Base-by-base conservation (phyloP, 2,329 filamentous ascomycete species). In the Alternaria metachromatica region DNA sequence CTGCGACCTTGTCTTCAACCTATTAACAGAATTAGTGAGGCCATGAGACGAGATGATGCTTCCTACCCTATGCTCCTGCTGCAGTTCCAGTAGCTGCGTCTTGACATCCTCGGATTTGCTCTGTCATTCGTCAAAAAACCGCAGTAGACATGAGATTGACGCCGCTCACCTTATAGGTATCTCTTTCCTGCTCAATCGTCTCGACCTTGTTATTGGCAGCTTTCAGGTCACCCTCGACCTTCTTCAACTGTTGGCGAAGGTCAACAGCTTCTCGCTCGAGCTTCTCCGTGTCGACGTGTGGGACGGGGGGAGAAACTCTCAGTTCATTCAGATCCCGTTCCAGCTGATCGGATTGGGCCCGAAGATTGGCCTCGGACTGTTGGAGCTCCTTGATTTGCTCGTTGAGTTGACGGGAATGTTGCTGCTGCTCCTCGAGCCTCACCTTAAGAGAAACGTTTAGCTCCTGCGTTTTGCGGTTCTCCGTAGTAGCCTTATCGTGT, bases 341-440 rank as follows among this genome's bases (percentile, higher is more conserved):
- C 15, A 76, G 48, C n/a, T 65, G 43, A 8, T 51, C 51, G n/a
- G 46, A 60, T 5, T 41, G 49, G 2, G 50, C 23, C 41, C 60
- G 65, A 9, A 75, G 65, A 46, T 64, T 37, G 6, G 20, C 25
- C 46, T 77, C 69, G 4, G 26, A 62, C 23, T 68, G 57, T 2
- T 53, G 59, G 10, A 70, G 55, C 18, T 6, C 13, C 3, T 54
- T 30, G 2, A 69, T 10, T 9, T 69, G 55, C 25, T 67, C 55
- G 6, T 70, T 61, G 4, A 78, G 60, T 13, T 60, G 57, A 15
- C 37, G 50, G 12, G 18, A 64, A 7, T 66, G 54, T n/a, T 72
- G 45, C 50, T 68, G 63, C 37, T 74, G 62, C 3, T 56, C 55
- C 12, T 72, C 58, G 0, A 77, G 37, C 33, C 73, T 64, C 23